Conservation (phyloP, 1,139 yeast genomes). For the Geotrichum siamense region DNA sequence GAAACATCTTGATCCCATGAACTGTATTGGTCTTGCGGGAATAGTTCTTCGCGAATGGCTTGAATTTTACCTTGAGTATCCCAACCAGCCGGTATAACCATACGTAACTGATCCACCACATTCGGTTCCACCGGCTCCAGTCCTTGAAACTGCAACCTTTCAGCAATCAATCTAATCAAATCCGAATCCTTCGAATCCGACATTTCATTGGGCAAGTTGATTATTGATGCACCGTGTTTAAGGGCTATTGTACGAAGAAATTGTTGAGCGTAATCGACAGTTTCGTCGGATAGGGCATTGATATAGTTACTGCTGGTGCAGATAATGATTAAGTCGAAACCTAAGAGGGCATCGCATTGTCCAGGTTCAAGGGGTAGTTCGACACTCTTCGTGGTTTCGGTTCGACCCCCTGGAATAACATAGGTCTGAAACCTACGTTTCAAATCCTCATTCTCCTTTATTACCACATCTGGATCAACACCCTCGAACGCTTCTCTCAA, state of each 20-base stretch:
- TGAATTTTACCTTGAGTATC: conserved; percentile 35
- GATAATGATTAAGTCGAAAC: conserved; percentile 29
- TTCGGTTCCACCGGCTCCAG: conserved; percentile 25
- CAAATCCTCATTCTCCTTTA: conserved; percentile 14
- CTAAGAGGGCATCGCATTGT: conserved; percentile 32
- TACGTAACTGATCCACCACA: conserved; percentile 34
- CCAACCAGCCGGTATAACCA: conserved; percentile 43
- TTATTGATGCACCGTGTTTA: conserved; percentile 37
- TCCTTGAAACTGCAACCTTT: conserved; percentile 25
- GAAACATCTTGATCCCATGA: not conserved
- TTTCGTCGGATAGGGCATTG: conserved; percentile 24
- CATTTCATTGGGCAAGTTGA: conserved; percentile 20
- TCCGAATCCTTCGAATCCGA: conserved; percentile 15
- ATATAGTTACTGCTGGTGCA: conserved; percentile 23
- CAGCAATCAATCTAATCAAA: conserved; percentile 23
- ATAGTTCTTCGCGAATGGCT: conserved; percentile 28
- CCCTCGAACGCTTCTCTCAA: conserved; percentile 13
- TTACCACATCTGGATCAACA: conserved; percentile 14
- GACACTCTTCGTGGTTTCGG: conserved; percentile 16
- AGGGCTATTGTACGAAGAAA: conserved; percentile 45
- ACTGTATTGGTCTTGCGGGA: conserved; percentile 17
- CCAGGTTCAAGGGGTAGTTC: conserved; percentile 32
- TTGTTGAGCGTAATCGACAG: conserved; percentile 47
- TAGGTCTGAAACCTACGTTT: conserved; percentile 22
- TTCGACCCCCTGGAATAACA: conserved; percentile 18